A percentile compares a stretch with the other conserved stretches of the same genome.
phyloP scores from a whole-genome alignment of 306 rosid genomes.

The Quercus variabilis region DNA sequence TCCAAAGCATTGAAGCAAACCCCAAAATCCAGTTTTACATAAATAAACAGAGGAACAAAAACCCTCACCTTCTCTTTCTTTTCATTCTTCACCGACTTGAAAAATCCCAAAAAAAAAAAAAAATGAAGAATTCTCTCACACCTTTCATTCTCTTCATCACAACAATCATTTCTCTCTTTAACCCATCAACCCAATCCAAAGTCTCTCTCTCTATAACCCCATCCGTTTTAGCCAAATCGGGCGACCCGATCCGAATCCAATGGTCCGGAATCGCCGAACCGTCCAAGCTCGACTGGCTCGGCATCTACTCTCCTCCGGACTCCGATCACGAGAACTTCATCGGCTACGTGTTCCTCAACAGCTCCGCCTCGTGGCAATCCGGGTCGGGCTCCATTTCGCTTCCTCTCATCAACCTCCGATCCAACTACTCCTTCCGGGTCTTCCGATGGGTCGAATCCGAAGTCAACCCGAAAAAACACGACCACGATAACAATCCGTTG shows the following conservation, averaged over 20 bases:
- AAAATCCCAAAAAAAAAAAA: neutral
- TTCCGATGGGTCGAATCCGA: constrained; percentile 75
- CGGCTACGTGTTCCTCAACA: constrained; percentile 71
- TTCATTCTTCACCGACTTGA: neutral
- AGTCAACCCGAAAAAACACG: constrained; percentile 50
- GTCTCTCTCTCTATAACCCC: constrained; percentile 40
- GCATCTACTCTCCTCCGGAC: constrained; percentile 72
- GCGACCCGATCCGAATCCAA: constrained; percentile 43
- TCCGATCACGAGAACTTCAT: constrained; percentile 57
- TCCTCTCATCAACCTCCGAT: constrained; percentile 70
- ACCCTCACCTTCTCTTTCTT: neutral
- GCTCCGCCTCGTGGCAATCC: constrained; percentile 53
- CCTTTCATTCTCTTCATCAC: neutral
- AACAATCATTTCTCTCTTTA: neutral
- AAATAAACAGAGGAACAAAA: too few relatives aligned
- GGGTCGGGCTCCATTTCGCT: constrained; percentile 65
- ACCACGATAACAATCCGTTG: constrained; percentile 73
- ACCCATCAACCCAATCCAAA: constrained; percentile 30
- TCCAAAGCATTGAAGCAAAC: too few relatives aligned
- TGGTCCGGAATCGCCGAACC: constrained; percentile 75
- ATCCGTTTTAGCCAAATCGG: constrained; percentile 48
- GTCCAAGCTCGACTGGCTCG: constrained; percentile 74
- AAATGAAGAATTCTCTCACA: neutral
- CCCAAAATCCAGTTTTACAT: too few relatives aligned
- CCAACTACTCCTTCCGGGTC: constrained; percentile 75